phyloP scores from a whole-genome alignment of 106 monocot species.

The Dendrobium officinale region DNA sequence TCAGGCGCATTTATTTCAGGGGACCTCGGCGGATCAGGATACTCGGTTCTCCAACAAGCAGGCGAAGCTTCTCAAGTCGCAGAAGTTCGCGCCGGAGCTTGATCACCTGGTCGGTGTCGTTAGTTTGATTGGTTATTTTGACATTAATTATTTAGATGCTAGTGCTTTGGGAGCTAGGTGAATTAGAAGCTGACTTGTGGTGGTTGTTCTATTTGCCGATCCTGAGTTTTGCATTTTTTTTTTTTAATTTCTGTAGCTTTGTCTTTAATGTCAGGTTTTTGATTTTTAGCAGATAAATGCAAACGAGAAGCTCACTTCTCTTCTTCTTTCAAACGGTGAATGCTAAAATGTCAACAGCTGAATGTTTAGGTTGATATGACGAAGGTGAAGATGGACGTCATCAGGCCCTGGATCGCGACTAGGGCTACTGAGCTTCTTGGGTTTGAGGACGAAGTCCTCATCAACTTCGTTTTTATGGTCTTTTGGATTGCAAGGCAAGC shows the following conservation, averaged over 20 bases:
- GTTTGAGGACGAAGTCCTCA: conserved; percentile 97
- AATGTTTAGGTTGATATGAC: conserved; percentile 72
- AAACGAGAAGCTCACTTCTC: conserved; percentile 5
- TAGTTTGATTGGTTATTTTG: not conserved
- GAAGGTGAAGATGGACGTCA: conserved; percentile 95
- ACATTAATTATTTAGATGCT: not conserved
- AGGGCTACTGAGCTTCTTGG: conserved; percentile 88
- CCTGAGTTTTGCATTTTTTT: not conserved
- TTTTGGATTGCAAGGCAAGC: conserved; percentile 66
- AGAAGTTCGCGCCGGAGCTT: conserved; percentile 87
- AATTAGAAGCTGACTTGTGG: not conserved
- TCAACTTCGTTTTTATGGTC: conserved; percentile 90
- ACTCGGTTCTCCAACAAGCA: conserved; percentile 99
- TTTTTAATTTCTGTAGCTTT: not conserved
- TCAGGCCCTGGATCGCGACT: conserved; percentile 91
- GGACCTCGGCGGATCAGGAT: conserved; percentile 96
- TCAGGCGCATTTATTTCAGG: conserved; percentile 31
- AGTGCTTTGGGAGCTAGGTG: not conserved
- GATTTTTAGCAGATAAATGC: conserved; percentile 9
- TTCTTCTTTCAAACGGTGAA: conserved; percentile 11
- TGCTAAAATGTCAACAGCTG: conserved; percentile 11
- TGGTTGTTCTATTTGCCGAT: not conserved
- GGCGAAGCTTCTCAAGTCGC: conserved; percentile 91
- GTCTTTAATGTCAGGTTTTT: conserved; percentile 6
- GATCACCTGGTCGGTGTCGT: conserved; percentile 61